Base-by-base conservation (phyloP, 176 grass and related monocot genomes). In the Oryza longistaminata region DNA sequence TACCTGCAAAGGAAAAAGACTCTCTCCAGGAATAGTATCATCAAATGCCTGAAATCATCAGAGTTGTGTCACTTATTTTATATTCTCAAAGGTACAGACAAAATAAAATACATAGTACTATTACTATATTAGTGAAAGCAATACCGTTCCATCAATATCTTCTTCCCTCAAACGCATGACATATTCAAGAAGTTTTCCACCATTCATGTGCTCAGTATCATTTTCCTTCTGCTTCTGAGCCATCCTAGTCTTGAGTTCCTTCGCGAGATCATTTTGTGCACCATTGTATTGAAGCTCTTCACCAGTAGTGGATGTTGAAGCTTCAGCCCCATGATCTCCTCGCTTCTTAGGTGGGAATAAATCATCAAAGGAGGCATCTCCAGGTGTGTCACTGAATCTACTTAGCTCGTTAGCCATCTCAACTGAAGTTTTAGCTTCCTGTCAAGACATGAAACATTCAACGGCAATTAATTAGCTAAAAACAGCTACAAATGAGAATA, bases 331-430 rank as follows among this genome's bases (percentile, higher is more conserved):
- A 83, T 85, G 78, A 87, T 87, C 86, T 74, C 58, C 86, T 37
- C 29, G 90, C 82, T 90, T 92, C 29, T 92, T 84, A 43, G 95
- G 81, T 64, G 89, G 96, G 90, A 99, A 99, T 87, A 99, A 85
- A 84, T 99, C 96, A 42, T 99, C 96, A 2, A 99, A 83, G 10
- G 90, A 91, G 69, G 96, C 91, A 79, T 99, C 96, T 78, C 71
- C 88, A 83, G 96, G 93, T 66, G 92, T 92, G 53, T 99, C 96
- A 65, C 96, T 96, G 88, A 99, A 99, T 83, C 91, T 93, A 68
- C 86, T 92, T 50, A 99, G 77, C 75, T 86, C 86, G 69, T 87
- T 78, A 65, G 26, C 67, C 65, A 75, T 87, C 29, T 88, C 86
- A 85, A 66, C 48, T 81, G 84, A 88, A 85, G 85, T 86, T 79